A percentile compares a stretch with the other conserved stretches of the same genome.
Evolutionary conservation across 768 basidiomycete species (phyloP).

Genomic region (Tulasnella sp.): DNA sequence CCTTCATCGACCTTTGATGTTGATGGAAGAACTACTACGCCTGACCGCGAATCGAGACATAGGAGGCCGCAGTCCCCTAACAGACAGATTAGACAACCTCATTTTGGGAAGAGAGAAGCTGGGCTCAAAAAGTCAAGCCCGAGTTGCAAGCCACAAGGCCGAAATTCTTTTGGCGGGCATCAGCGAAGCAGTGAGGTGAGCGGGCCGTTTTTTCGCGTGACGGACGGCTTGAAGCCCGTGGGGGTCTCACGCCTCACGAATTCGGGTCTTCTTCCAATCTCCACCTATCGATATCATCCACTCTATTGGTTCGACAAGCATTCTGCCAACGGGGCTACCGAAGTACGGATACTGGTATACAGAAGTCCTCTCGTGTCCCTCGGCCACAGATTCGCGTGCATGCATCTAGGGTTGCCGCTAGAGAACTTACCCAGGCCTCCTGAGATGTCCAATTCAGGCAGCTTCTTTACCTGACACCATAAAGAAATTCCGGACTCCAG

Average conservation of each 20-base stretch:
- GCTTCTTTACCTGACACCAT: neutral
- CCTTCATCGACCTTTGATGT: neutral
- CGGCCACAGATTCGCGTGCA: conserved; percentile 15
- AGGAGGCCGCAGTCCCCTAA: conserved; percentile 1
- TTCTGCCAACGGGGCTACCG: neutral
- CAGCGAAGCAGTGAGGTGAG: neutral
- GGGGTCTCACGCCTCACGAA: neutral
- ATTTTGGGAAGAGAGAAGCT: neutral
- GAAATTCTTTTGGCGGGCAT: neutral
- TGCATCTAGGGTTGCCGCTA: conserved; percentile 6
- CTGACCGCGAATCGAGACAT: neutral
- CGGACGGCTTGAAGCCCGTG: conserved; percentile 9
- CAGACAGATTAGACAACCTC: neutral
- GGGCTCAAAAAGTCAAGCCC: neutral
- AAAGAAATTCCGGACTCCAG: neutral
- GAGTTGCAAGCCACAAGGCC: neutral
- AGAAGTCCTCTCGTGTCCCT: neutral
- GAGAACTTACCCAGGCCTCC: conserved; percentile 16
- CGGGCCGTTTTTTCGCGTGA: conserved; percentile 10
- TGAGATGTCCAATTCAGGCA: neutral
- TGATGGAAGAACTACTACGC: neutral
- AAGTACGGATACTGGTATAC: neutral
- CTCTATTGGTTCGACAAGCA: neutral
- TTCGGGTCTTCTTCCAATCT: conserved; percentile 7
- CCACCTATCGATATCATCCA: neutral